Conservation (phyloP, 192 early-diverging fungal species). For the Backusella mclennaniae region DNA sequence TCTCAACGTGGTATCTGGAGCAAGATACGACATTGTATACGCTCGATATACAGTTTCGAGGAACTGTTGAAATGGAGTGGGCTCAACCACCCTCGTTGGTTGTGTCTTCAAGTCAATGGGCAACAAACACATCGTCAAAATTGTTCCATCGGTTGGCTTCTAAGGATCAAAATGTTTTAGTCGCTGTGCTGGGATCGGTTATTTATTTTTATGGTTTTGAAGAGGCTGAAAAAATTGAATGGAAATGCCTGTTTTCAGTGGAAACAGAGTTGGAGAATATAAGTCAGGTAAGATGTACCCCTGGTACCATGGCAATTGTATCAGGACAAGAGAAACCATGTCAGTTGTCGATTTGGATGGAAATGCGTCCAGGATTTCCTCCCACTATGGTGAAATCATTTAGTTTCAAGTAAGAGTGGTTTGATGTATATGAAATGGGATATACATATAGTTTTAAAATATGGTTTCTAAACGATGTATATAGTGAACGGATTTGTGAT, state of each 20-base stretch:
- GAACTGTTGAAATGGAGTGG: background rate
- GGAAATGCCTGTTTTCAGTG: slow-evolving; percentile 4
- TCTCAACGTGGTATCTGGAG: slow-evolving; percentile 16
- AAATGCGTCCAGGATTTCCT: slow-evolving; percentile 19
- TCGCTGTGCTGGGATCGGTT: background rate
- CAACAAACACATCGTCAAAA: slow-evolving; percentile 9
- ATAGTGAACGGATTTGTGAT: slow-evolving; percentile 51
- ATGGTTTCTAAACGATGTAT: background rate
- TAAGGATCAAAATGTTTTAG: background rate
- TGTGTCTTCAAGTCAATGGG: slow-evolving; percentile 1
- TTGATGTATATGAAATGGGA: too few species aligned
- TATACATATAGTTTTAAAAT: background rate
- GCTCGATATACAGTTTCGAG: background rate
- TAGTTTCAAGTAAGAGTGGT: slow-evolving; percentile 18
- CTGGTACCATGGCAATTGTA: background rate
- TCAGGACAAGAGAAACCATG: background rate
- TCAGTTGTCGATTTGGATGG: slow-evolving; percentile 28
- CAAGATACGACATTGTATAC: background rate
- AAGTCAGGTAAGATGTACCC: background rate
- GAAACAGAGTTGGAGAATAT: slow-evolving; percentile 1
- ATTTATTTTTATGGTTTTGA: slow-evolving; percentile 14
- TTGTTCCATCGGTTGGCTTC: slow-evolving; percentile 7
- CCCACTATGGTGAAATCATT: slow-evolving; percentile 2
- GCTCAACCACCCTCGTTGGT: background rate
- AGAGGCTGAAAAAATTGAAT: background rate